These are phyloP conservation scores for Rhododendron vialii DNA, from an alignment of 148 eudicot species.

Conservation along the genomic window DNA sequence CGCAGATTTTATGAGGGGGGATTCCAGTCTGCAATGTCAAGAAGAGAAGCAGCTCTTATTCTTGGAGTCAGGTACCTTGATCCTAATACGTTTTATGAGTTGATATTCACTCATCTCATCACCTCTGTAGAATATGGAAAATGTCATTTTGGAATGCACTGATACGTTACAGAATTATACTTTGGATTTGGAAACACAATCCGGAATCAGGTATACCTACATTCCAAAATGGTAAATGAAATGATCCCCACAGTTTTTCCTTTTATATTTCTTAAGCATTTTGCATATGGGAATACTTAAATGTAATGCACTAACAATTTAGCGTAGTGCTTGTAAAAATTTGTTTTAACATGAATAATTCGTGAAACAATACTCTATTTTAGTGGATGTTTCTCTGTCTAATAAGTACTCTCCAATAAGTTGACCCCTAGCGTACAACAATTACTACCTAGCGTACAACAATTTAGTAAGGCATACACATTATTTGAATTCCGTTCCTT, in stretches of 20 bases:
- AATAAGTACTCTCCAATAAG: not conserved
- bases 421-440: too few relatives aligned
- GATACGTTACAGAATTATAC: not conserved
- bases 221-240: not conserved
- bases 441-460: not conserved
- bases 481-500: not conserved
- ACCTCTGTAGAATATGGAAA: not conserved
- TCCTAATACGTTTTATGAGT: not conserved
- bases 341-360: not conserved
- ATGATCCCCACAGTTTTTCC: not conserved
- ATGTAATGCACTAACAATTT: not conserved
- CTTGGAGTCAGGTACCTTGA: constrained; percentile 56
- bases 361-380: not conserved
- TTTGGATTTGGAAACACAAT: not conserved
- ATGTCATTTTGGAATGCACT: not conserved
- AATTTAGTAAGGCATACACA: not conserved
- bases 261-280: not conserved
- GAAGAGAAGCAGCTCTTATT: constrained; percentile 73
- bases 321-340: not conserved
- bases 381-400: not conserved
- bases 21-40: constrained; percentile 70
- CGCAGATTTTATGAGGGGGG: constrained; percentile 79
- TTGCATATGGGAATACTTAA: not conserved
- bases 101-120: not conserved
- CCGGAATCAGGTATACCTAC: not conserved